A percentile compares a stretch with the other conserved stretches of the same genome.
Conservation (phyloP, 2,329 filamentous ascomycete genomes). For the Fusarium compactum region DNA sequence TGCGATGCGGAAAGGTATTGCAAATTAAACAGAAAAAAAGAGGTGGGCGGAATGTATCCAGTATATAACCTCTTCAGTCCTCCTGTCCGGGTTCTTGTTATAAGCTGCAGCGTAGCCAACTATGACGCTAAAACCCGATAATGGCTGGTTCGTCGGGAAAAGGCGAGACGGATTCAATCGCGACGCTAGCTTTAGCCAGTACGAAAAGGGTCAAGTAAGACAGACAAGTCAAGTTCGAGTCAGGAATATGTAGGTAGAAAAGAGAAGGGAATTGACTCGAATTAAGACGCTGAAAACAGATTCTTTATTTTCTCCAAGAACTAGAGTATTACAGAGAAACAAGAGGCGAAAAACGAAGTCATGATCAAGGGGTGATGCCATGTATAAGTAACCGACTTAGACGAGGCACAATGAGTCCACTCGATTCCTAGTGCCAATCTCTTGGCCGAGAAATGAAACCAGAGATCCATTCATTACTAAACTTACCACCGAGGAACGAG, state of each 20-base stretch:
- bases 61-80: conserved; percentile 7
- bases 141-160: conserved; percentile 12
- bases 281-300: conserved; percentile 3
- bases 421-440: conserved; percentile 13
- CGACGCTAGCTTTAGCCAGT: conserved; percentile 32
- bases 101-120: conserved; percentile 15
- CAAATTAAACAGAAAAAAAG: neutral
- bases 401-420: conserved; percentile 12
- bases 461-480: conserved; percentile 32
- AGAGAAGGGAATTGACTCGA: conserved; percentile 14
- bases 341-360: neutral
- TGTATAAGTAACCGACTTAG: conserved; percentile 33
- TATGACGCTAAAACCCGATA: conserved; percentile 43
- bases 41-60: conserved; percentile 5
- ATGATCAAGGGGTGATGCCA: conserved; percentile 33
- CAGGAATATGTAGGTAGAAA: neutral
- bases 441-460: conserved; percentile 15
- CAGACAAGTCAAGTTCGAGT: neutral
- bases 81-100: conserved; percentile 2
- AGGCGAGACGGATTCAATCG: conserved; percentile 14
- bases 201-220: conserved; percentile 26
- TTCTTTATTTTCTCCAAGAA: neutral
- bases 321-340: neutral
- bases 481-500: conserved; percentile 1
- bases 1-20: neutral